Base-by-base conservation (phyloP, 768 basidiomycete genomes). In the Sutorius australiensis region DNA sequence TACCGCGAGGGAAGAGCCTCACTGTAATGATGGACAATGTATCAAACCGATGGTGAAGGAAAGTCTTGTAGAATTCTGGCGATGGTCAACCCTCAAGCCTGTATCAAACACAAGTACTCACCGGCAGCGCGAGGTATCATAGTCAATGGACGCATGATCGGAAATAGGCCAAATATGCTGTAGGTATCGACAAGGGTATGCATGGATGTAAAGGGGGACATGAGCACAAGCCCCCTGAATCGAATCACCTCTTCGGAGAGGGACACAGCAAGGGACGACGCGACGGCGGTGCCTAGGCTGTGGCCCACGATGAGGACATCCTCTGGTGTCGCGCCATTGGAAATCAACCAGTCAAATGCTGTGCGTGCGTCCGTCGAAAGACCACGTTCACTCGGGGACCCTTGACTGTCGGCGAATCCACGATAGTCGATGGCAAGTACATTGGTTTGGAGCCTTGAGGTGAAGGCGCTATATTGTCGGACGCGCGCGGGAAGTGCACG, bases 351-450 rank as follows among this genome's bases (percentile, higher is more conserved):
- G 61, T 89, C 80, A 80, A 84, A 95, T 0, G 86, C 90, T 0
- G 90, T 79, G 36, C 81, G 75, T 1, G 89, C 92, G 63, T 98
- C 90, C 3, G 65, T 70, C 1, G 80, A 67, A 0, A 98, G 73
- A 0, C 95, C 95, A 11, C 66, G 68, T 67, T 95, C 87, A 24
- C 80, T 84, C 0, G 95, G 95, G 0, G 69, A 68, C 1, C 92
- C 92, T 1, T 80, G 78, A 50, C 92, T 95, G 63, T 98, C 94
- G 2, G 75, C 95, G 61, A 88, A 98, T 2, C 95, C 95, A 45
- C 95, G 82, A 67, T 98, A 98, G 70, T 98, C 95, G 33, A 92
- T 82, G 1, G 83, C 84, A 24, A 98, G 73, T 13, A 97, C 85
- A 66, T 95, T 95, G 17, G 80, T 80, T 16, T 75, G 73, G 7